A percentile compares a stretch with the other conserved stretches of the same genome.
phyloP scores from a whole-genome alignment of 805 yeast species.

The Saccharomycopsis javanensis region DNA sequence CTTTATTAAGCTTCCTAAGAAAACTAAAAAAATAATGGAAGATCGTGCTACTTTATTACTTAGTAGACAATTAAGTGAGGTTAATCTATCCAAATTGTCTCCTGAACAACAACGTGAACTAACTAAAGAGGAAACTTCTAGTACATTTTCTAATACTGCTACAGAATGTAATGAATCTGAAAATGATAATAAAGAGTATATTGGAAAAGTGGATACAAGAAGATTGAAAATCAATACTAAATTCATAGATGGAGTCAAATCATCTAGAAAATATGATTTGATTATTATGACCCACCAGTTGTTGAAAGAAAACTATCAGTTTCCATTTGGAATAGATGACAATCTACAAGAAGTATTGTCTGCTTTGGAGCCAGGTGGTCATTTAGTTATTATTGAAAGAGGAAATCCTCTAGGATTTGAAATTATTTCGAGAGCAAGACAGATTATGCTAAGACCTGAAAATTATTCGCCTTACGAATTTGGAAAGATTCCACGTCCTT shows the following conservation, averaged over 20 bases:
- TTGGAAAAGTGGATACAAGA: conserved; percentile 49
- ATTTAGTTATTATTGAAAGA: conserved; percentile 69
- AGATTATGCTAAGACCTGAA: conserved; percentile 82
- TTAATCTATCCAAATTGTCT: conserved; percentile 23
- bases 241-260: conserved; percentile 37
- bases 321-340: conserved; percentile 67
- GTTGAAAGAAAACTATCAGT: conserved; percentile 45
- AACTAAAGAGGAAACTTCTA: conserved; percentile 9
- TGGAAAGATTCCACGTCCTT: conserved; percentile 64
- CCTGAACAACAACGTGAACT: conserved; percentile 13
- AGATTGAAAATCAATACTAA: conserved; percentile 45
- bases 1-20: conserved; percentile 54
- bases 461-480: conserved; percentile 37
- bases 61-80: conserved; percentile 55
- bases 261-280: conserved; percentile 55
- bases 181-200: conserved; percentile 24
- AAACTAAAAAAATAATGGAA: conserved; percentile 71
- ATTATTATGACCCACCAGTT: conserved; percentile 79
- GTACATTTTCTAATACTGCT: conserved; percentile 13
- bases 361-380: conserved; percentile 68
- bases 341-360: conserved; percentile 49
- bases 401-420: conserved; percentile 91
- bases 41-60: conserved; percentile 69
- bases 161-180: conserved; percentile 15
- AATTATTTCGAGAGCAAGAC: conserved; percentile 80